phyloP scores from a whole-genome alignment of 331 rosid genomes.

The Stylosanthes scabra region DNA sequence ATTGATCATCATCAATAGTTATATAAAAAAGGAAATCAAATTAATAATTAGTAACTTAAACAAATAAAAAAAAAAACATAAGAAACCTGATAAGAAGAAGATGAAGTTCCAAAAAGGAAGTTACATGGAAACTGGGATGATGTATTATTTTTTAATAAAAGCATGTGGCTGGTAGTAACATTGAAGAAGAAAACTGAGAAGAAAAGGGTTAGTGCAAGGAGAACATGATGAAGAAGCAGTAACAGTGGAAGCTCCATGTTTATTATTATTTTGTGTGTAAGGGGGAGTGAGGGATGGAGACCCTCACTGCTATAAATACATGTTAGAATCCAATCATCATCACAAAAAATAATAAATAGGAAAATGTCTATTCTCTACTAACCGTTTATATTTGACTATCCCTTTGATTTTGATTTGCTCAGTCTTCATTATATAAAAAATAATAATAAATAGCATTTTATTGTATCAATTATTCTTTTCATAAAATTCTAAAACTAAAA shows the following conservation, averaged over 20 bases:
- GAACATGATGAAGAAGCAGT: background rate
- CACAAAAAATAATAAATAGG: too few relatives aligned
- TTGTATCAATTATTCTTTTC: too few relatives aligned
- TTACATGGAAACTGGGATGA: constrained; percentile 46
- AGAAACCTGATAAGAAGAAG: constrained; percentile 70
- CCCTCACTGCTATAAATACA: background rate
- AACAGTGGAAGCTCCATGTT: constrained; percentile 51
- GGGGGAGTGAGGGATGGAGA: too few relatives aligned
- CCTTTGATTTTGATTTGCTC: too few relatives aligned
- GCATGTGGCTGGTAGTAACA: background rate
- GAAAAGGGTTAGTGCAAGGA: constrained; percentile 26
- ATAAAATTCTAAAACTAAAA: too few relatives aligned
- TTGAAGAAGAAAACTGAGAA: constrained; percentile 36
- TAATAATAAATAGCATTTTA: too few relatives aligned
- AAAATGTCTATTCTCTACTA: too few relatives aligned
- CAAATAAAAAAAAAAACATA: too few relatives aligned
- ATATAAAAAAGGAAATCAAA: background rate
- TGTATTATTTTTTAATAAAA: background rate
- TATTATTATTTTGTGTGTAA: background rate
- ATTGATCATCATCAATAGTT: background rate
- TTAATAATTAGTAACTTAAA: background rate
- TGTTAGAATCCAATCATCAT: background rate
- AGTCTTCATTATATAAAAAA: too few relatives aligned
- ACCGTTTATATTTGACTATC: too few relatives aligned
- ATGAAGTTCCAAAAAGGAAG: constrained; percentile 78